Evolutionary conservation across 768 basidiomycete species (phyloP).

Genomic region (Mycena galopus): DNA sequence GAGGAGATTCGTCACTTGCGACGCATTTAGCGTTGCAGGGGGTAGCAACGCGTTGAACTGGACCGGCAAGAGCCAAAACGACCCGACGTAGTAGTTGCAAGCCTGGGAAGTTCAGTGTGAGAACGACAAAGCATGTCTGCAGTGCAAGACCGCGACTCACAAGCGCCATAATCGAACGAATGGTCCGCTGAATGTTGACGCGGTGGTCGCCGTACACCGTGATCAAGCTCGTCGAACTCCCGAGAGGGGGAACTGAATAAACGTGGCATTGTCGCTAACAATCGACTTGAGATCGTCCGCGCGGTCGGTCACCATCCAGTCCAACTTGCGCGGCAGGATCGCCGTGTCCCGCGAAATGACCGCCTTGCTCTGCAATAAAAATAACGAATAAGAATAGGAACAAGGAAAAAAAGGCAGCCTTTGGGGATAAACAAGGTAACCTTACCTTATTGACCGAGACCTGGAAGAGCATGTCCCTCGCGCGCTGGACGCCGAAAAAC

Average conservation of each 20-base stretch:
- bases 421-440: constrained; percentile 41
- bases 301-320: constrained; percentile 99
- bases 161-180: constrained; percentile 93
- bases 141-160: constrained; percentile 68
- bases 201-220: constrained; percentile 95
- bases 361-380: constrained; percentile 75
- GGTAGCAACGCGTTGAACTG: constrained; percentile 94
- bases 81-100: constrained; percentile 96
- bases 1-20: constrained; percentile 86
- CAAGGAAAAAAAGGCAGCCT: constrained; percentile 20
- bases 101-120: constrained; percentile 69
- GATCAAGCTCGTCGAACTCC: constrained; percentile 92
- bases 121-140: not conserved
- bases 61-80: constrained; percentile 94
- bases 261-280: constrained; percentile 97
- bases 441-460: constrained; percentile 88
- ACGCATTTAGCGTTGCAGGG: constrained; percentile 81
- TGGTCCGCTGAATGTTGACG: constrained; percentile 94
- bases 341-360: constrained; percentile 94
- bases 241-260: constrained; percentile 92
- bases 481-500: constrained; percentile 95
- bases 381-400: constrained; percentile 13
- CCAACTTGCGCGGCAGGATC: constrained; percentile 94
- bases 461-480: constrained; percentile 94
- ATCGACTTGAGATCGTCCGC: constrained; percentile 91